Base-by-base conservation (phyloP, 495 filamentous ascomycete species). In the Margaritispora aquatica region DNA sequence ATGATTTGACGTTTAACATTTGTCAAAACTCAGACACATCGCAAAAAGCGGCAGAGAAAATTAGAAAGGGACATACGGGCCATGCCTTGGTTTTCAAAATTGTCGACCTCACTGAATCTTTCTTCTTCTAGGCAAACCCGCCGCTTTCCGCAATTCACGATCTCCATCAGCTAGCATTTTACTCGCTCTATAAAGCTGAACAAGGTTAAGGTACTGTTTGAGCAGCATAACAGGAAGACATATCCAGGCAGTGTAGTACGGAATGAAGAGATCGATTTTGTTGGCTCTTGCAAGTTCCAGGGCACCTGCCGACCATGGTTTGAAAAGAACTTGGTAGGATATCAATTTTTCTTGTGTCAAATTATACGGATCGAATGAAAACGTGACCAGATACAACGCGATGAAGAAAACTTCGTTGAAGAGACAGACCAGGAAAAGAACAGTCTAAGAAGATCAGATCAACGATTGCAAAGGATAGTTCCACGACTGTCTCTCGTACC, bases 391-490 rank as follows among this genome's bases (percentile, higher is more conserved):
- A 76, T 98, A 98, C 60, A 97, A 81, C 38, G 90, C 91, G 69
- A 98, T 92, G 78, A 97, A 98, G 80, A 96, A 97, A 57, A 89
- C 71, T 73, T 98, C 94, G 72, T 97, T 98, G 27, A 93, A 74
- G 50, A 82, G 79, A 74, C 94, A 98, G 75, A 87, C 89, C 59
- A 88, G 67, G 78, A 97, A 97, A 57, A 98, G 81, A 19, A 98
- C 92, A 59, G 77, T 87, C 94, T 97, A 66, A 44, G 49, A 26
- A 7, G 17, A 24, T 50, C 5, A 4, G 20, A 24, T 50, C 24
- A 26, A 10, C n/a, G n/a, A 5, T 5, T n/a, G 20, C 20, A 11
- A 19, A 24, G 24, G 26, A 24, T 24, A 13, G 5, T 10, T 2
- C 20, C 47, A 48, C 22, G 29, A 2, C 48, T 38, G 47, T 57